Evolutionary conservation across 352 stramenopile species (phyloP).

Genomic region (Saprolegnia parasitica): DNA sequence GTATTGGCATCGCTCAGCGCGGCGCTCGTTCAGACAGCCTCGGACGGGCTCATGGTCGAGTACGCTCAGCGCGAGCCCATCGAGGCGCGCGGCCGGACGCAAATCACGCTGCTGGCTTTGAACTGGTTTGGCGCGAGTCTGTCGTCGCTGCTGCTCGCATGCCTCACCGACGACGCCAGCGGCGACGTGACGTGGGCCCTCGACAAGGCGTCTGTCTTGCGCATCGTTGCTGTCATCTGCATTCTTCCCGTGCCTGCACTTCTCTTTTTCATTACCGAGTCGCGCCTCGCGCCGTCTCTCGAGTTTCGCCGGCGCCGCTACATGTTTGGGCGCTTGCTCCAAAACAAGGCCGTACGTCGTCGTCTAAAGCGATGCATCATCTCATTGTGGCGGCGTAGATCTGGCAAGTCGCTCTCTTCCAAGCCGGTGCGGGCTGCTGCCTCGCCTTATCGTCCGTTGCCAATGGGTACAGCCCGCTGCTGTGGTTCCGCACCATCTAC

Average conservation of each 20-base stretch:
- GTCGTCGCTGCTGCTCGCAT: neutral
- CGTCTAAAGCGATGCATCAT: neutral
- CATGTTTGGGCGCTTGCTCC: constrained; percentile 13
- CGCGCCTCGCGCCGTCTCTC: neutral
- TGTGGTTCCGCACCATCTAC: neutral
- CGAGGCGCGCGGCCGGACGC: constrained; percentile 14
- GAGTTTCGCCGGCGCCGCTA: constrained; percentile 20
- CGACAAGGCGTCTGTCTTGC: neutral
- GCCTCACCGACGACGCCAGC: neutral
- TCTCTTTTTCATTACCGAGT: constrained; percentile 12
- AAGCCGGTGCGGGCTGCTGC: neutral
- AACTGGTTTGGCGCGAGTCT: constrained; percentile 1
- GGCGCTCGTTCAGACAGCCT: constrained; percentile 6
- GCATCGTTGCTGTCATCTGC: neutral
- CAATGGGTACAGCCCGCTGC: constrained; percentile 1
- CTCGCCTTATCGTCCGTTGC: neutral
- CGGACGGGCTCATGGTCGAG: constrained; percentile 19
- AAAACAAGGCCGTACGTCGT: constrained; percentile 10
- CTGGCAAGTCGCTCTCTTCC: constrained; percentile 15
- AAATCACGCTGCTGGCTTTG: constrained; percentile 8
- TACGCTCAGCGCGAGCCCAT: constrained; percentile 25
- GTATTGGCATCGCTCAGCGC: neutral
- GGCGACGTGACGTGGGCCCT: neutral
- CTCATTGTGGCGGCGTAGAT: constrained; percentile 6
- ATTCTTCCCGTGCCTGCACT: neutral